Evolutionary conservation across 2,329 filamentous ascomycete species (phyloP).

Genomic region (Fusarium compactum): DNA sequence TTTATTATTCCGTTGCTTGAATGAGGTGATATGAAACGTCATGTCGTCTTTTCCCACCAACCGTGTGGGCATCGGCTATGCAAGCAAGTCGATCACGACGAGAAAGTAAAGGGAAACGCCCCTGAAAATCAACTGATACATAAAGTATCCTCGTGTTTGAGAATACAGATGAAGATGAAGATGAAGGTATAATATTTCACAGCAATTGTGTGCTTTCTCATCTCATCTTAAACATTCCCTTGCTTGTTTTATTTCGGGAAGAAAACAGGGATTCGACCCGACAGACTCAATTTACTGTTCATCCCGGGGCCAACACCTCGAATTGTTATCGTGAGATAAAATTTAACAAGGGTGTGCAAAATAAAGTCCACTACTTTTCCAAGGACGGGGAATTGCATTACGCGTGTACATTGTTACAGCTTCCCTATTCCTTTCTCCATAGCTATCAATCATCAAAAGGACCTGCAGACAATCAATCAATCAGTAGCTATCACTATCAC

Average conservation of each 20-base stretch:
- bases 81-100: slow-evolving; percentile 33
- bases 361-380: slow-evolving; percentile 27
- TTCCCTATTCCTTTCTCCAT: slow-evolving; percentile 8
- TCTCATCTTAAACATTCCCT: slow-evolving; percentile 23
- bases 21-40: slow-evolving; percentile 39
- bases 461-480: not conserved
- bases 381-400: slow-evolving; percentile 35
- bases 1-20: slow-evolving; percentile 2
- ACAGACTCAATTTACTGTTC: slow-evolving; percentile 31
- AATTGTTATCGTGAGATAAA: slow-evolving; percentile 22
- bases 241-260: slow-evolving; percentile 43
- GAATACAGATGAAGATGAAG: not conserved
- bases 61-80: slow-evolving; percentile 36
- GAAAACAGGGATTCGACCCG: slow-evolving; percentile 7
- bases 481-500: slow-evolving; percentile 22
- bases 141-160: not conserved
- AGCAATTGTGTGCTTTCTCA: not conserved
- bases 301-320: slow-evolving; percentile 5
- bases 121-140: slow-evolving; percentile 28
- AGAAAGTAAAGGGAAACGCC: slow-evolving; percentile 6
- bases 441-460: not conserved
- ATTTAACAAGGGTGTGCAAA: not conserved
- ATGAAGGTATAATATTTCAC: not conserved
- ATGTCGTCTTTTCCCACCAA: slow-evolving; percentile 30
- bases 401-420: slow-evolving; percentile 25